These are phyloP conservation scores for Alternaria rosae DNA, from an alignment of 2,329 filamentous ascomycete species.

Conservation along the genomic window DNA sequence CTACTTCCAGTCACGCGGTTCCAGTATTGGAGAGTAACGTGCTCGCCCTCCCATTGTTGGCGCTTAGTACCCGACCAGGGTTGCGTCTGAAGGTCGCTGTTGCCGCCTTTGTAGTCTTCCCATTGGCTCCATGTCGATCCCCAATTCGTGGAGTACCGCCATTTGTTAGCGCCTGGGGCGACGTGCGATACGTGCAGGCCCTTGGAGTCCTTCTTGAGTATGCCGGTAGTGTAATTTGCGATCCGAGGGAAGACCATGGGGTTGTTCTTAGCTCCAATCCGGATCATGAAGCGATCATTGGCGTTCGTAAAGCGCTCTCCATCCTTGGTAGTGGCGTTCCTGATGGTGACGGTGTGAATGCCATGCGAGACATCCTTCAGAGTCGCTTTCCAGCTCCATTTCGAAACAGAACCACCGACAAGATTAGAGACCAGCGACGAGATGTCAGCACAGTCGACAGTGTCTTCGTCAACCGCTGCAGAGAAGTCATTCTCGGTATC, in stretches of 20 bases:
- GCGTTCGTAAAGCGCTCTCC: constrained; percentile 58
- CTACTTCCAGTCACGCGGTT: constrained; percentile 66
- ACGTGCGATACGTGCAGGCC: background rate
- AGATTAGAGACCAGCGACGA: background rate
- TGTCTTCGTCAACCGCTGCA: background rate
- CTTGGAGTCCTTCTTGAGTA: background rate
- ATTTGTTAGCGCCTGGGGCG: background rate
- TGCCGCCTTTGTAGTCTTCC: background rate
- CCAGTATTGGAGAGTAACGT: constrained; percentile 71
- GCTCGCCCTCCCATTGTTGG: constrained; percentile 68
- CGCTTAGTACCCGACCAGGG: constrained; percentile 65
- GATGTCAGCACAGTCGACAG: background rate
- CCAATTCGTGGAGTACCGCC: background rate
- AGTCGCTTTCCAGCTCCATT: constrained; percentile 58
- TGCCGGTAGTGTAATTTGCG: background rate
- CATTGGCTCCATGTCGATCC: background rate
- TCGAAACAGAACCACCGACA: background rate
- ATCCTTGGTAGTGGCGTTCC: constrained; percentile 58
- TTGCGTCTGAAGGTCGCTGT: background rate
- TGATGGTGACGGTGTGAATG: constrained; percentile 65
- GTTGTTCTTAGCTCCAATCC: constrained; percentile 65
- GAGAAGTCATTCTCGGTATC: background rate
- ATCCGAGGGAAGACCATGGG: constrained; percentile 28
- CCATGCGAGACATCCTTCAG: constrained; percentile 67
- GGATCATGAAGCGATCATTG: constrained; percentile 68